These are phyloP conservation scores for Amaranthus tricolor DNA, from an alignment of 179 eudicot species.

Conservation along the genomic window DNA sequence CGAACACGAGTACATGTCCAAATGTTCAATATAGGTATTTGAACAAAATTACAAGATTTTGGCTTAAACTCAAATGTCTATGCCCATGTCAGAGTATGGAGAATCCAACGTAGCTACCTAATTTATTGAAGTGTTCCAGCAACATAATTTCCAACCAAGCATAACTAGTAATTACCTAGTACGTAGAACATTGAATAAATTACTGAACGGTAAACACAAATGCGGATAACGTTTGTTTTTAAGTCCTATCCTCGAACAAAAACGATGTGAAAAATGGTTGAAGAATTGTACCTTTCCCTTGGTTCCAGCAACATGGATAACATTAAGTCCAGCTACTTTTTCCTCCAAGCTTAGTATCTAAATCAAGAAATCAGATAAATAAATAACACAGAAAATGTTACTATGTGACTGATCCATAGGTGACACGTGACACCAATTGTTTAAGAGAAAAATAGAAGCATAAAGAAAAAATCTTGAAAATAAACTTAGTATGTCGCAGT, in stretches of 20 bases:
- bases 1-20: no score
- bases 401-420: slow-evolving; percentile 19
- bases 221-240: not conserved
- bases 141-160: not conserved
- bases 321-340: slow-evolving; percentile 56
- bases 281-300: slow-evolving; percentile 70
- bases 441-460: slow-evolving; percentile 4
- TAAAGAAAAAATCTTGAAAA: not conserved
- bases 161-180: not conserved
- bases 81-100: no score
- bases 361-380: slow-evolving; percentile 5
- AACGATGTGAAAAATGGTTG: not conserved
- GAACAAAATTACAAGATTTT: no score
- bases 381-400: not conserved
- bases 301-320: slow-evolving; percentile 94
- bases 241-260: not conserved
- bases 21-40: no score
- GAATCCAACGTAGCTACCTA: no score
- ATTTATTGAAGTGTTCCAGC: no score
- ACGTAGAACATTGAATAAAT: not conserved
- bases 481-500: not conserved
- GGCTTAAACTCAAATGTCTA: no score
- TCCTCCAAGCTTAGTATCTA: slow-evolving; percentile 84
- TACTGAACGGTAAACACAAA: not conserved
- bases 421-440: not conserved